These are phyloP conservation scores for Hibiscus mutabilis DNA, from an alignment of 345 rosid species.

Conservation along the genomic window DNA sequence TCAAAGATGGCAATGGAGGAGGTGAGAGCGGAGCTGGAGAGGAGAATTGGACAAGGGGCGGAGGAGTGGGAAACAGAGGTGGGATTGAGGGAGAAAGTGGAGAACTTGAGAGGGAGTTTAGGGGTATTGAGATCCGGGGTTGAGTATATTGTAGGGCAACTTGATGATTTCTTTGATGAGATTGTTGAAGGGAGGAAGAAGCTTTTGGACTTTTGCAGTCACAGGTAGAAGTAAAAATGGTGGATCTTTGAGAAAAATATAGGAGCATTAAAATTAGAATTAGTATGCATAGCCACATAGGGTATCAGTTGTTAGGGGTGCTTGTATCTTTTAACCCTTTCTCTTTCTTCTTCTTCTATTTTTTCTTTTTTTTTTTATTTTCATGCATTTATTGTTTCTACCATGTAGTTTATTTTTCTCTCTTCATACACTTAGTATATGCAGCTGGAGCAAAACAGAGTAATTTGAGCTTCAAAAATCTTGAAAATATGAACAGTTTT, in stretches of 20 bases:
- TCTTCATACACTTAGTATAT: background rate
- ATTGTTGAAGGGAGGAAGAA: background rate
- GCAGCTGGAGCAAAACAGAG: background rate
- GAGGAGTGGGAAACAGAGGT: background rate
- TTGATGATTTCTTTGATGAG: background rate
- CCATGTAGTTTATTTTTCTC: background rate
- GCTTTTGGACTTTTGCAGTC: background rate
- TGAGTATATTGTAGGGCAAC: background rate
- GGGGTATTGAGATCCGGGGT: background rate
- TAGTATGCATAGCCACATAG: no score
- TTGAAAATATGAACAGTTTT: background rate
- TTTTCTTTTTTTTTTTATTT: no score
- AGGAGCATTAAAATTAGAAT: background rate
- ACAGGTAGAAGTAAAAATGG: background rate
- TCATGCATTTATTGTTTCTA: background rate
- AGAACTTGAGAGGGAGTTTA: background rate
- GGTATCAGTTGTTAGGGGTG: no score
- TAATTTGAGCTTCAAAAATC: background rate
- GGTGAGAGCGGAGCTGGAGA: background rate
- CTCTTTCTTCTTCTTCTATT: no score
- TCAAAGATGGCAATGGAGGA: background rate
- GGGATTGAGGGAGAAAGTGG: background rate
- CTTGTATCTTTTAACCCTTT: no score
- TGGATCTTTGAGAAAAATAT: no score
- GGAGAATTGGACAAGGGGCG: background rate